Percentiles rank a stretch among this genome's conserved stretches.
These are phyloP conservation scores for Pythium insidiosum DNA, from an alignment of 352 stramenopile genomes.

Conservation along the genomic window DNA sequence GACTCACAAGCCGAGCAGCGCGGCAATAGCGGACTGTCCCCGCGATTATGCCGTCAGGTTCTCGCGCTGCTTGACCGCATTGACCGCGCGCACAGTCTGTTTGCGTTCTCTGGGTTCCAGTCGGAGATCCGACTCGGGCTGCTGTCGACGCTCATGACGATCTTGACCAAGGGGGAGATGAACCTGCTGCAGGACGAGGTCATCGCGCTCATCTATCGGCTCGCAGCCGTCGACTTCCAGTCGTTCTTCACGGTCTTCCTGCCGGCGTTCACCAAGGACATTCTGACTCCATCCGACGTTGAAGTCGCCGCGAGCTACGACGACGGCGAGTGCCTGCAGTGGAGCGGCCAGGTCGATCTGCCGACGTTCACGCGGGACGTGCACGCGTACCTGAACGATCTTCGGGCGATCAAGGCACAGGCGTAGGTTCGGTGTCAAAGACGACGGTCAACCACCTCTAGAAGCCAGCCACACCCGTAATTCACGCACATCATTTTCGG, in stretches of 20 bases:
- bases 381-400: slow-evolving; percentile 63
- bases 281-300: slow-evolving; percentile 41
- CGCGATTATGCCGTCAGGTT: slow-evolving; percentile 68
- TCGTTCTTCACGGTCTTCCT: slow-evolving; percentile 75
- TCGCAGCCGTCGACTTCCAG: slow-evolving; percentile 62
- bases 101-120: slow-evolving; percentile 68
- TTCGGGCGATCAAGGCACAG: slow-evolving; percentile 68
- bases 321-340: slow-evolving; percentile 52
- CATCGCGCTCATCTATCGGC: slow-evolving; percentile 56
- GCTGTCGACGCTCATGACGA: slow-evolving; percentile 68
- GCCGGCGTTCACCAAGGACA: slow-evolving; percentile 49
- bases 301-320: slow-evolving; percentile 35
- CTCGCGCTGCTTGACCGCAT: slow-evolving; percentile 53
- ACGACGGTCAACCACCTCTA: too few relatives aligned
- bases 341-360: slow-evolving; percentile 67
- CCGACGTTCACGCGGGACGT: slow-evolving; percentile 70
- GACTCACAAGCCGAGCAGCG: not conserved
- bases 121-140: slow-evolving; percentile 67
- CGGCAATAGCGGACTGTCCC: slow-evolving; percentile 32
- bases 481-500: not conserved
- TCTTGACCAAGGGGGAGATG: slow-evolving; percentile 71
- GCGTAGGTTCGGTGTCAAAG: slow-evolving; percentile 12
- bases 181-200: slow-evolving; percentile 74
- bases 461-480: too few relatives aligned
- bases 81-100: slow-evolving; percentile 54